Evolutionary conservation across 306 rosid species (phyloP).

Genomic region (Rosa multiflora): DNA sequence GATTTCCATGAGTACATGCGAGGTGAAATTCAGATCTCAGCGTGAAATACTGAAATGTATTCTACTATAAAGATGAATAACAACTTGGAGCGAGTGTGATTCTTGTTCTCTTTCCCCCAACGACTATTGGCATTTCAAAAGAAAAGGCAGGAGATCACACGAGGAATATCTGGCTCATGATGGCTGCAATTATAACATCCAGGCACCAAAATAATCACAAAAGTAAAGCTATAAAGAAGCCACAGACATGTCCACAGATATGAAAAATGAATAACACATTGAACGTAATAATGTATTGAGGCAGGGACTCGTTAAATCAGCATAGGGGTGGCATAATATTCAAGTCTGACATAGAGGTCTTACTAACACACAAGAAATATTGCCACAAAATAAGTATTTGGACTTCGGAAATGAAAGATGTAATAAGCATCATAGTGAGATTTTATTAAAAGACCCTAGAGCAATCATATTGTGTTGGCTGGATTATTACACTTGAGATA

Average conservation of each 20-base stretch:
- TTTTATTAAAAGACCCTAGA: background rate
- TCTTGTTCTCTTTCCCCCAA: background rate
- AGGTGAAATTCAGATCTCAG: background rate
- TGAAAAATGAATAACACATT: background rate
- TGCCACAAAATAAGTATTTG: background rate
- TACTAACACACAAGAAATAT: background rate
- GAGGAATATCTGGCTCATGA: background rate
- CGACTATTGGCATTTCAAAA: background rate
- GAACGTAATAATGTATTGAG: background rate
- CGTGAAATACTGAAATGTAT: background rate
- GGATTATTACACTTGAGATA: background rate
- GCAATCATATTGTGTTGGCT: background rate
- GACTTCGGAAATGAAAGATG: background rate
- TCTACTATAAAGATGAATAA: background rate
- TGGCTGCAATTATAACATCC: background rate
- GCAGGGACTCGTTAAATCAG: background rate
- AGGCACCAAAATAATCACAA: background rate
- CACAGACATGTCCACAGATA: background rate
- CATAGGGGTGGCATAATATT: background rate
- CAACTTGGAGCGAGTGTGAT: background rate
- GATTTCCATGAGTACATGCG: background rate
- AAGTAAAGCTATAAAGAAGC: background rate
- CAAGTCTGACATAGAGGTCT: background rate
- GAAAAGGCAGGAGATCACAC: background rate
- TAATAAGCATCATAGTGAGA: background rate